These are phyloP conservation scores for Paxillus ammoniavirescens DNA, from an alignment of 768 basidiomycete species.

Conservation along the genomic window DNA sequence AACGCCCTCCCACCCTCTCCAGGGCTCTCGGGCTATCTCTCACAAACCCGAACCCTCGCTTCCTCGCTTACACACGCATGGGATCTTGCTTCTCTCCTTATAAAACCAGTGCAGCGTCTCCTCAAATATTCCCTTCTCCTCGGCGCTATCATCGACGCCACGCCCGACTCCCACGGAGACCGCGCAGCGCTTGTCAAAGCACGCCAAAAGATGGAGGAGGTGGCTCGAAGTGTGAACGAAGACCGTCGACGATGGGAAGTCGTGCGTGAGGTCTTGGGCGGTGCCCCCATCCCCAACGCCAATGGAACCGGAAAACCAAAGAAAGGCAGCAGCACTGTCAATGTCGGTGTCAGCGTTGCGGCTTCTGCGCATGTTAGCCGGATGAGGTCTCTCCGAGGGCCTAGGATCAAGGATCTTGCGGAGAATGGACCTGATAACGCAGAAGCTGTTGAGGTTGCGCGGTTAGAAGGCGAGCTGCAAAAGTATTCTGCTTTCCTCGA, in stretches of 20 bases:
- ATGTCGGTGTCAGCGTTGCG: slow-evolving; percentile 44
- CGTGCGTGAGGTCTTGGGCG: slow-evolving; percentile 67
- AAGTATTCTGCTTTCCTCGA: slow-evolving; percentile 56
- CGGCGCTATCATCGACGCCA: slow-evolving; percentile 70
- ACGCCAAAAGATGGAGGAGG: slow-evolving; percentile 57
- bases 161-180: slow-evolving; percentile 66
- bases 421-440: slow-evolving; percentile 33
- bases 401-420: slow-evolving; percentile 30
- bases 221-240: slow-evolving; percentile 78
- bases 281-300: slow-evolving; percentile 33
- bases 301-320: slow-evolving; percentile 39
- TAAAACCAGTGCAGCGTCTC: slow-evolving; percentile 95
- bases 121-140: slow-evolving; percentile 93
- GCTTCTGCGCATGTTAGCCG: slow-evolving; percentile 58
- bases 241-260: slow-evolving; percentile 74
- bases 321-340: slow-evolving; percentile 39
- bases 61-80: slow-evolving; percentile 80
- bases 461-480: slow-evolving; percentile 56
- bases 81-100: slow-evolving; percentile 91
- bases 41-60: slow-evolving; percentile 63
- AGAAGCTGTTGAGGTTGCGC: slow-evolving; percentile 52
- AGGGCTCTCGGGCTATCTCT: slow-evolving; percentile 61
- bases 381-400: slow-evolving; percentile 51
- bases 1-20: slow-evolving; percentile 38
- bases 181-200: slow-evolving; percentile 36